These are phyloP conservation scores for Geotrichum bryndzae DNA, from an alignment of 1,139 yeast species.

Conservation along the genomic window DNA sequence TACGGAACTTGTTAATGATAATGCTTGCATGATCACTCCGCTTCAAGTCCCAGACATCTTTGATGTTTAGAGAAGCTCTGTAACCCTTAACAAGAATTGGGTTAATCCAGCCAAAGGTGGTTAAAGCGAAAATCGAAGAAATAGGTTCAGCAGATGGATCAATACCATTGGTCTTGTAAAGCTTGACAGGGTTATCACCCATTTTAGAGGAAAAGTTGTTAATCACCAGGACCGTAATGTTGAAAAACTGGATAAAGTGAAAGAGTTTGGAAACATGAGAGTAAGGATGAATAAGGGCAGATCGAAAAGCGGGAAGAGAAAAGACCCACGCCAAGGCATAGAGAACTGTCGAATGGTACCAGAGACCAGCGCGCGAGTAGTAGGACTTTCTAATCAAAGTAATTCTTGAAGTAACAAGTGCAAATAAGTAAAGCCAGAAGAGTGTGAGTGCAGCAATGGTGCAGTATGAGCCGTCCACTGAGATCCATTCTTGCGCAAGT, in stretches of 20 bases:
- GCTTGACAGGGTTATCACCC: slow-evolving; percentile 43
- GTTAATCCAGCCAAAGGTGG: slow-evolving; percentile 74
- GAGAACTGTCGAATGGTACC: slow-evolving; percentile 64
- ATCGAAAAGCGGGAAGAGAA: slow-evolving; percentile 55
- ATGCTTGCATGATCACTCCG: slow-evolving; percentile 75
- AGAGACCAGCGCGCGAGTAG: slow-evolving; percentile 46
- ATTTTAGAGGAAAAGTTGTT: slow-evolving; percentile 57
- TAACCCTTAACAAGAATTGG: slow-evolving; percentile 64
- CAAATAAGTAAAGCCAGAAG: slow-evolving; percentile 57
- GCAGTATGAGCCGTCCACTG: slow-evolving; percentile 29
- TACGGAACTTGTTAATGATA: slow-evolving; percentile 52
- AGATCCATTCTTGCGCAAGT: slow-evolving; percentile 37
- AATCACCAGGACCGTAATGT: slow-evolving; percentile 43
- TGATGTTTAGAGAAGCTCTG: slow-evolving; percentile 46
- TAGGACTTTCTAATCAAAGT: too few relatives aligned
- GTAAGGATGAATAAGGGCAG: slow-evolving; percentile 51
- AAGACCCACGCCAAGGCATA: slow-evolving; percentile 51
- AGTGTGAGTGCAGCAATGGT: slow-evolving; percentile 38
- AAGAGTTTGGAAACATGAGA: slow-evolving; percentile 29
- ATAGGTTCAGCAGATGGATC: slow-evolving; percentile 72
- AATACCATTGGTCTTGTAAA: slow-evolving; percentile 38
- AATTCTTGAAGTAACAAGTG: slow-evolving; percentile 37
- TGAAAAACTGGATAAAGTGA: slow-evolving; percentile 33
- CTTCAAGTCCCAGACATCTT: slow-evolving; percentile 80
- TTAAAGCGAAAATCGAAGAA: slow-evolving; percentile 53